Evolutionary conservation across 2,329 filamentous ascomycete species (phyloP), one percentile per base, ranked within the genome.

Genomic region (Exserohilum rostratum): DNA sequence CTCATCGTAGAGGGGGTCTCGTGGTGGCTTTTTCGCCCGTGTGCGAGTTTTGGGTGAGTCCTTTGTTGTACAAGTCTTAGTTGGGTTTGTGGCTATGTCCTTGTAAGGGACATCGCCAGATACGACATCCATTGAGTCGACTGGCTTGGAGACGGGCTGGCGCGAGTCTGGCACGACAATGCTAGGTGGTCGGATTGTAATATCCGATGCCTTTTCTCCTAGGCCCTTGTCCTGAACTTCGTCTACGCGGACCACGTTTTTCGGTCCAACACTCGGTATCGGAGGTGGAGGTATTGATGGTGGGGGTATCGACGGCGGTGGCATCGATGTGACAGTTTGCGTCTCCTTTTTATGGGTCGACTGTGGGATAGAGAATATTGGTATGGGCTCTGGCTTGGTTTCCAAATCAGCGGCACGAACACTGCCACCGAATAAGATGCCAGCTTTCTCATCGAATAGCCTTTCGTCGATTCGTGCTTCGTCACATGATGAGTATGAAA

Each of bases 201-300:
- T 69, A 39, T 70, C 69, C 2, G 63, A 68, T 0, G 39, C 51
- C 49, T 70, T 74, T 55, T 72, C 71, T 33, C 72, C 70, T 2
- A 73, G 46, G 2, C 53, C 46, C 39, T 68, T 71, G 20, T 67
- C 50, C 27, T 58, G 47, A 6, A 60, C 60, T 7, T 61, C 56
- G 22, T 61, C 50, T 12, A 55, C 46, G 13, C 54, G 42, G 5
- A 66, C 45, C 13, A 63, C 35, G 9, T 58, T 44, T 10, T 46
- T 46, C 12, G 61, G 52, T 6, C 53, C 51, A 13, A 59, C 48
- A 18, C 46, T 48, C n/a, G 50, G 35, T 42, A 46, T 17, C 9
- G 46, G 25, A 9, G 46, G 38, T 12, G 34, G 46, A 13, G 42
- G 35, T 37, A 56, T 50, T 5, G 60, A 49, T 3, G 10, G n/a